These are phyloP conservation scores for Corchorus capsularis DNA, from an alignment of 345 rosid genomes.

Conservation along the genomic window DNA sequence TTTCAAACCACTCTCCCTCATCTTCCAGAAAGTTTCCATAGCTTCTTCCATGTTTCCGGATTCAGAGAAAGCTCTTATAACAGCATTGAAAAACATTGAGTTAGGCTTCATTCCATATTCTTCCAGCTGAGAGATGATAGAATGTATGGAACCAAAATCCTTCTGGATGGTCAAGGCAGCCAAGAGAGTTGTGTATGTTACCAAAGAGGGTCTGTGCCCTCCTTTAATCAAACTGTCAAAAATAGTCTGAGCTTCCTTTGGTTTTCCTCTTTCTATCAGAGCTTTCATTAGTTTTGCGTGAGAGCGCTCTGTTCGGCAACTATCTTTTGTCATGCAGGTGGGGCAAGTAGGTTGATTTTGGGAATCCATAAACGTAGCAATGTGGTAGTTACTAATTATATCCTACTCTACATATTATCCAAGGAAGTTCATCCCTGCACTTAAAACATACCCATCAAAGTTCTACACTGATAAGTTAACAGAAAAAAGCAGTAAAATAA, in stretches of 20 bases:
- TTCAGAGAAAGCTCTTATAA: slow-evolving; percentile 65
- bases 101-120: slow-evolving; percentile 49
- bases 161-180: slow-evolving; percentile 63
- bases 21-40: slow-evolving; percentile 45
- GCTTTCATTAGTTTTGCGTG: slow-evolving; percentile 58
- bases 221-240: slow-evolving; percentile 47
- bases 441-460: neutral
- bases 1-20: slow-evolving; percentile 56
- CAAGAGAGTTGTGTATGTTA: slow-evolving; percentile 61
- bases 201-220: slow-evolving; percentile 55
- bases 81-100: slow-evolving; percentile 57
- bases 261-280: slow-evolving; percentile 54
- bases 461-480: neutral
- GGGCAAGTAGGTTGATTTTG: slow-evolving; percentile 24
- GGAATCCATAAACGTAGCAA: neutral
- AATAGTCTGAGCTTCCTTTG: slow-evolving; percentile 49
- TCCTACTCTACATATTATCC: neutral
- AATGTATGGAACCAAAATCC: slow-evolving; percentile 44
- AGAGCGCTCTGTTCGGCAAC: slow-evolving; percentile 59
- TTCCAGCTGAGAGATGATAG: slow-evolving; percentile 53
- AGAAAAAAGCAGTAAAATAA: neutral
- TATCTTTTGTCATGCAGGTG: slow-evolving; percentile 38
- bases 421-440: neutral
- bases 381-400: neutral
- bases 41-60: slow-evolving; percentile 62